phyloP scores from a whole-genome alignment of 192 early-diverging fungal genomes.

The Backusella circina region DNA sequence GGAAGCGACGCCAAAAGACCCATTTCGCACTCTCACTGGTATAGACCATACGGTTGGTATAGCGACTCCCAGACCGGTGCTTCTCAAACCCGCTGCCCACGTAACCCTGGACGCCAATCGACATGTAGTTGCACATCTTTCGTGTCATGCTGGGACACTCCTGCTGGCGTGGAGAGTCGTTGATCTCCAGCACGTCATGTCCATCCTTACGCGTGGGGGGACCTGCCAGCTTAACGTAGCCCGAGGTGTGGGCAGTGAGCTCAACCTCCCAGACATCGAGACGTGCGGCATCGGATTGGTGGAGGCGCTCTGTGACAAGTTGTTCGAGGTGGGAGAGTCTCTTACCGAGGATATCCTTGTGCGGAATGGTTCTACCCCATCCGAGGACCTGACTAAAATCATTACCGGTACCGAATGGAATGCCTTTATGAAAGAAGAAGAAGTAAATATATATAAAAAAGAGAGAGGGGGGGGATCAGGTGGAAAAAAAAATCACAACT shows the following conservation, averaged over 20 bases:
- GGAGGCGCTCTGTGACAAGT: constrained; percentile 52
- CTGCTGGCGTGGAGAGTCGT: not conserved
- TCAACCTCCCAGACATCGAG: constrained; percentile 71
- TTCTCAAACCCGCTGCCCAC: constrained; percentile 73
- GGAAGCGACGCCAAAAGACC: constrained; percentile 58
- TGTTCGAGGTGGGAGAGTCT: constrained; percentile 53
- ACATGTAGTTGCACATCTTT: constrained; percentile 72
- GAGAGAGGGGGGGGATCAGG: not conserved
- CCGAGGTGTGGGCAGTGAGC: constrained; percentile 54
- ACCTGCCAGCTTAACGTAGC: constrained; percentile 59
- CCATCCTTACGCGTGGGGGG: constrained; percentile 48
- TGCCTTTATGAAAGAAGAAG: constrained; percentile 26
- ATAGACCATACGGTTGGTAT: constrained; percentile 64
- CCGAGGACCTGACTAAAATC: constrained; percentile 71
- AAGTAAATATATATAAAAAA: not conserved
- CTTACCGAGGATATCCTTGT: constrained; percentile 55
- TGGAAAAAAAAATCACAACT: no score
- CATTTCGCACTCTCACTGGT: constrained; percentile 57
- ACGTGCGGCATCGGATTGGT: constrained; percentile 53
- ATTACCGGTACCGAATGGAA: constrained; percentile 76
- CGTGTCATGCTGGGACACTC: constrained; percentile 21
- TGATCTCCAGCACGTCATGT: constrained; percentile 23
- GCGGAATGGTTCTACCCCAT: constrained; percentile 65
- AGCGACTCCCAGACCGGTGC: constrained; percentile 57
- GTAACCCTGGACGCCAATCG: constrained; percentile 67